Evolutionary conservation across 306 rosid species (phyloP), one percentile per base, ranked within the genome.

Genomic region (Trifolium pratense): DNA sequence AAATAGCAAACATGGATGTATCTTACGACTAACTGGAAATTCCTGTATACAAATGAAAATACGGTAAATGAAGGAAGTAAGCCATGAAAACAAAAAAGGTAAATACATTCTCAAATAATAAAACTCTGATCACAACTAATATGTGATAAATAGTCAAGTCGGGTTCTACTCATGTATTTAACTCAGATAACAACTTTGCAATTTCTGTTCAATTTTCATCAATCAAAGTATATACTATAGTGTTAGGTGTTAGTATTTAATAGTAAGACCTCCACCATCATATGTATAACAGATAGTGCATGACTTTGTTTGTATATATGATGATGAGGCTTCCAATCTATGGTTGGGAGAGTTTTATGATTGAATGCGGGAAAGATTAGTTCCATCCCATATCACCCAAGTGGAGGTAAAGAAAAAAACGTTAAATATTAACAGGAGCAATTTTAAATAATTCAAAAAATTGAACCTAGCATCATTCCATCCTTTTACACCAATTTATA

Each of bases 31-130:
- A n/a, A n/a, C n/a, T n/a, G n/a, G n/a, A n/a, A n/a, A n/a, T n/a
- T n/a, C n/a, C n/a, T n/a, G n/a, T n/a, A n/a, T n/a, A n/a, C n/a
- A n/a, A n/a, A n/a, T n/a, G n/a, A n/a, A n/a, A n/a, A n/a, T n/a
- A n/a, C n/a, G n/a, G n/a, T n/a, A n/a, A n/a, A n/a, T 66, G 66
- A 78, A 62, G 66, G 46, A 78, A 74, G 48, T 29, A 58, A 67
- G 49, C 62, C 51, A 34, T 62, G n/a, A n/a, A n/a, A n/a, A n/a
- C n/a, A n/a, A n/a, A n/a, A n/a, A 75, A 46, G 66, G 49, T 15
- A 42, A 58, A 53, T 34, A 48, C 60, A 52, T 14, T 23, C 42
- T 9, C 26, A 43, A 78, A 75, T 73, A 68, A 29, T 26, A 62
- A 65, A 15, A 15, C 2, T 66, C 31, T 40, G 40, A 25, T 36